These are phyloP conservation scores for Erigeron canadensis DNA, from an alignment of 129 eudicot species.

Conservation along the genomic window DNA sequence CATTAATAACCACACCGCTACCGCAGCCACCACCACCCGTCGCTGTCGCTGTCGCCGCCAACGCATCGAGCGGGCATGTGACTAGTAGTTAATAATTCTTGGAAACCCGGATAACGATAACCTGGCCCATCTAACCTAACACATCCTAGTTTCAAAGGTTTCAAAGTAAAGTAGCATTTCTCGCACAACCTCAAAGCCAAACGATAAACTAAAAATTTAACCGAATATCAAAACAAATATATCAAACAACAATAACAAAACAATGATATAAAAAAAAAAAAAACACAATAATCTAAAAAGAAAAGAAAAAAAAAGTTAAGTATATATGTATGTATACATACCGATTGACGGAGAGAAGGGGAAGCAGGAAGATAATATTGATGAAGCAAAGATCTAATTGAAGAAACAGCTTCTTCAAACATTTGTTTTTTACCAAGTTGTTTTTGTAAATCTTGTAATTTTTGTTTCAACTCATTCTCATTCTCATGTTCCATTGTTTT, in stretches of 20 bases:
- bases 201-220: not conserved
- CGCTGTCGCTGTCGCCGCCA: no score
- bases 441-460: constrained; percentile 71
- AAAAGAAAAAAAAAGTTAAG: no score
- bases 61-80: no score
- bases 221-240: not conserved
- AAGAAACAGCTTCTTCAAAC: constrained; percentile 72
- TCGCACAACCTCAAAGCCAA: not conserved
- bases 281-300: no score
- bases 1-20: no score
- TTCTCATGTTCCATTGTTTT: no score
- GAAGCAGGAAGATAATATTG: constrained; percentile 59
- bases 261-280: not conserved
- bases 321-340: not conserved
- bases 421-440: constrained; percentile 71
- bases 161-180: no score
- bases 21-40: no score
- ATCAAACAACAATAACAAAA: not conserved
- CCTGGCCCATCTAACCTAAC: no score
- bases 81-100: no score
- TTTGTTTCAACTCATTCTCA: constrained; percentile 53
- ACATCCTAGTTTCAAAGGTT: no score
- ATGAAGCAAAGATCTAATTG: constrained; percentile 54
- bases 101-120: no score
- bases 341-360: constrained; percentile 56